Conservation (phyloP, 345 rosid genomes). For the Populus tremula region DNA sequence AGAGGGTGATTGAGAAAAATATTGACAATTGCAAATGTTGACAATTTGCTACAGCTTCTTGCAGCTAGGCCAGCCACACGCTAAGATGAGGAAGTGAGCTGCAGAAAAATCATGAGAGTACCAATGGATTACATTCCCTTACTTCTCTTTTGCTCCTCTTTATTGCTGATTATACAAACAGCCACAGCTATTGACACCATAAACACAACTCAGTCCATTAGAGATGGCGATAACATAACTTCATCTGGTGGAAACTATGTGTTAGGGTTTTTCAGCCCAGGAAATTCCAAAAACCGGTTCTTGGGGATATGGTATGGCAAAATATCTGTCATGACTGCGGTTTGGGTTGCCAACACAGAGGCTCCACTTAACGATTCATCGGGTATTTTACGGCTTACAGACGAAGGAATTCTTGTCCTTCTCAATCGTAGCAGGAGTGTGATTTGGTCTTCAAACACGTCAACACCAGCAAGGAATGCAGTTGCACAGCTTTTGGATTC, state of each 20-base stretch:
- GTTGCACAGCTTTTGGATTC: too few relatives aligned
- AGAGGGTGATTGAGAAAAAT: too few relatives aligned
- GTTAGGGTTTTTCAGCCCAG: conserved; percentile 6
- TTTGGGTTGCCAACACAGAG: conserved; percentile 2
- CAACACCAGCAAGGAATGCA: neutral
- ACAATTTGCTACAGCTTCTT: too few relatives aligned
- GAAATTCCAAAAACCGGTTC: neutral
- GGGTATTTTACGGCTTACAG: neutral
- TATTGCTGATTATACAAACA: neutral
- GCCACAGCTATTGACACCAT: conserved; percentile 6
- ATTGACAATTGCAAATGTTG: too few relatives aligned
- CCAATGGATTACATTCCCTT: neutral
- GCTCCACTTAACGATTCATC: neutral
- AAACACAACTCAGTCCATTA: neutral
- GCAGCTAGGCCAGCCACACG: too few relatives aligned
- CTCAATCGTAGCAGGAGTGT: neutral
- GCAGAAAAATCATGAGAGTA: too few relatives aligned
- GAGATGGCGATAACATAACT: neutral
- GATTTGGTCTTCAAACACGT: neutral
- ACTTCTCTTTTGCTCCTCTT: neutral
- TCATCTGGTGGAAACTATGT: neutral
- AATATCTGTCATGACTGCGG: neutral
- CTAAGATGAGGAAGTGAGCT: too few relatives aligned
- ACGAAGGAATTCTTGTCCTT: neutral
- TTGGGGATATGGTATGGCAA: conserved; percentile 1